Conservation (phyloP, 192 early-diverging fungal species). For the Dispira parvispora region DNA sequence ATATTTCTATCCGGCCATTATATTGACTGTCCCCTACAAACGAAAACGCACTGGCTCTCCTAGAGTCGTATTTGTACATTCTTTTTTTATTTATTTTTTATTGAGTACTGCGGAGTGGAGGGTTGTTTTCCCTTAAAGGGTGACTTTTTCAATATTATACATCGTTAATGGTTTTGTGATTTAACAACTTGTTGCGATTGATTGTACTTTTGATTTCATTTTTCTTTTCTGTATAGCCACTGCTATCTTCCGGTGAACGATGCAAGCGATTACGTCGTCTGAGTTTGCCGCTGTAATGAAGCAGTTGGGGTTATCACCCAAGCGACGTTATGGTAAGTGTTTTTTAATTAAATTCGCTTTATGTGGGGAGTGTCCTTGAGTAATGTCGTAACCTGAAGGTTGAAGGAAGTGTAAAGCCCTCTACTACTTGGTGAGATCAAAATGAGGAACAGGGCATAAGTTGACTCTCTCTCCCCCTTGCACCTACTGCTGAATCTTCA, state of each 20-base stretch:
- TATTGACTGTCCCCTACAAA: no score
- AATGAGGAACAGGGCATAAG: neutral
- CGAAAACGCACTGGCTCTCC: no score
- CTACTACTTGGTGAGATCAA: neutral
- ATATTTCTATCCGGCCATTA: no score
- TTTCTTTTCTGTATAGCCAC: neutral
- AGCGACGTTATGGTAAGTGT: neutral
- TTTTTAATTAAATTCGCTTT: no score
- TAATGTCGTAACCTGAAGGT: neutral
- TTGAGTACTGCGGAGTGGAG: no score
- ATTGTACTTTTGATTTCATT: neutral
- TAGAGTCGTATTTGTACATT: no score
- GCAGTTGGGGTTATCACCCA: neutral
- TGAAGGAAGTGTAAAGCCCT: neutral
- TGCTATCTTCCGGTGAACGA: neutral
- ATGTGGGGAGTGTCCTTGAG: neutral
- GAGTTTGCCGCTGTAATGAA: neutral
- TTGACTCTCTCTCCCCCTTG: neutral
- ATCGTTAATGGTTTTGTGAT: no score
- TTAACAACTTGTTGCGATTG: no score
- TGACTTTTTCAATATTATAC: no score
- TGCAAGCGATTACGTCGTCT: neutral
- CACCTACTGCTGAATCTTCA: neutral
- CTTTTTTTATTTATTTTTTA: no score
- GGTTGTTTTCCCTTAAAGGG: no score